A percentile compares a stretch with the other conserved stretches of the same genome.
Evolutionary conservation across 306 rosid genomes (phyloP).

Genomic region (Quercus gilva): DNA sequence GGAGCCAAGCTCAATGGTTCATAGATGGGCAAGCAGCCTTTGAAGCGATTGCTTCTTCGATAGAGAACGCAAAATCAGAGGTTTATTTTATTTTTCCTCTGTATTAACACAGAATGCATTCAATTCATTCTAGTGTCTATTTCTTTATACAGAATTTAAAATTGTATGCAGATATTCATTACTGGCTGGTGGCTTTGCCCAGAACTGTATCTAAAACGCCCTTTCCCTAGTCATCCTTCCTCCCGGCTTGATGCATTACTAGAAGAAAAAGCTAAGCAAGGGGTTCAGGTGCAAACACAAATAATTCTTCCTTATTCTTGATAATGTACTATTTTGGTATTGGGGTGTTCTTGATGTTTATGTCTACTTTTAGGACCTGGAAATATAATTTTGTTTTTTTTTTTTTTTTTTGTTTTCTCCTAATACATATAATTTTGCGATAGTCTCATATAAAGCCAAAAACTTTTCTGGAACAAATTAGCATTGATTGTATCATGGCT

Average conservation of each 20-base stretch:
- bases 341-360: no score
- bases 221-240: constrained; percentile 71
- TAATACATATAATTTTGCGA: no score
- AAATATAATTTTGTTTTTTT: no score
- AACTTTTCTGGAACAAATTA: not conserved
- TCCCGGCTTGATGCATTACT: constrained; percentile 83
- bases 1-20: constrained; percentile 94
- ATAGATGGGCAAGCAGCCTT: constrained; percentile 88
- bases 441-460: no score
- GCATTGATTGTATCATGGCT: not conserved
- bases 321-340: not conserved
- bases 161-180: constrained; percentile 77
- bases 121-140: constrained; percentile 12
- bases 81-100: constrained; percentile 37
- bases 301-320: not conserved
- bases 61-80: constrained; percentile 95
- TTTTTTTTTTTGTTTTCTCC: no score
- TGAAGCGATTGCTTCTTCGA: constrained; percentile 85
- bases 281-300: constrained; percentile 71
- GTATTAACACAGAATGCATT: not conserved
- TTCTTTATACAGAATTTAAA: constrained; percentile 29
- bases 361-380: no score
- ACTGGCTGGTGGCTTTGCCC: constrained; percentile 99
- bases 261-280: constrained; percentile 96
- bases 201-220: constrained; percentile 81